Evolutionary conservation across 2,329 filamentous ascomycete species (phyloP).

Genomic region (Sporothrix sp.): DNA sequence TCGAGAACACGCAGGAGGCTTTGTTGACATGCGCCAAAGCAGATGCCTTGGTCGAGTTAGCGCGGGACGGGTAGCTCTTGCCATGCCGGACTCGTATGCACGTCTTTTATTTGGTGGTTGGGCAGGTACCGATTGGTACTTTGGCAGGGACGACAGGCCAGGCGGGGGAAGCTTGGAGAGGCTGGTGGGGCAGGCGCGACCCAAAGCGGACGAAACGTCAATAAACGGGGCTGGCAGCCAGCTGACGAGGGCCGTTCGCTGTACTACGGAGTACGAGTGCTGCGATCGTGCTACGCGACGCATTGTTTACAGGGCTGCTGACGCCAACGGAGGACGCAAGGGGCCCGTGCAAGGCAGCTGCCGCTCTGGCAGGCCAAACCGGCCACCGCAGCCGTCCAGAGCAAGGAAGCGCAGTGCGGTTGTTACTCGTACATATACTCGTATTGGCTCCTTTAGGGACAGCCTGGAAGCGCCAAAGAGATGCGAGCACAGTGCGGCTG

Average conservation of each 20-base stretch:
- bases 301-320: constrained; percentile 1
- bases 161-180: constrained; percentile 4
- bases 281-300: background rate
- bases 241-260: background rate
- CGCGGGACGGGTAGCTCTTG: constrained; percentile 11
- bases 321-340: background rate
- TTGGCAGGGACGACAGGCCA: constrained; percentile 1
- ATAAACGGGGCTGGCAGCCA: constrained; percentile 12
- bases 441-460: too few species aligned
- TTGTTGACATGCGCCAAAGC: constrained; percentile 13
- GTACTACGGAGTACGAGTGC: background rate
- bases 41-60: constrained; percentile 9
- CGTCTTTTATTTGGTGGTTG: constrained; percentile 10
- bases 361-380: too few species aligned
- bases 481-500: too few species aligned
- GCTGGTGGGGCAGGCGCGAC: constrained; percentile 10
- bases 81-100: too few species aligned
- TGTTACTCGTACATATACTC: too few species aligned
- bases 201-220: constrained; percentile 9
- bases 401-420: too few species aligned
- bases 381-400: too few species aligned
- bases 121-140: background rate
- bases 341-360: too few species aligned
- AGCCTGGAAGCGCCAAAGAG: too few species aligned
- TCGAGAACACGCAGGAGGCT: constrained; percentile 3